These are phyloP conservation scores for Pestalotiopsis sp. DNA, from an alignment of 2,329 filamentous ascomycete genomes.

Conservation along the genomic window DNA sequence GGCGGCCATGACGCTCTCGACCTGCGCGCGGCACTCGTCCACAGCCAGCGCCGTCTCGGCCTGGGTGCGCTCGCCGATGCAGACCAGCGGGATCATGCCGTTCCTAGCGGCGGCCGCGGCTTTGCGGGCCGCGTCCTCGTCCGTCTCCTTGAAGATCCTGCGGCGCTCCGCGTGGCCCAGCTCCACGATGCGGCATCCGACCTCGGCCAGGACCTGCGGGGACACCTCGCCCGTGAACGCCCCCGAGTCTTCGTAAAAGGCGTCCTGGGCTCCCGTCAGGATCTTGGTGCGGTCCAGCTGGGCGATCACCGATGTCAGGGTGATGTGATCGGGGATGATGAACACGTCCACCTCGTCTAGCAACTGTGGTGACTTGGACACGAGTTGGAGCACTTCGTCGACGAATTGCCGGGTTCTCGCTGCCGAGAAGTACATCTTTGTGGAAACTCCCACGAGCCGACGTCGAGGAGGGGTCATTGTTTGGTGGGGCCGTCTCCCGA, in stretches of 20 bases:
- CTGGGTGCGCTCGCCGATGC: conserved; percentile 69
- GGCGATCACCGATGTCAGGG: conserved; percentile 54
- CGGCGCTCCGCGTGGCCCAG: conserved; percentile 80
- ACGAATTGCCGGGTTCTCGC: conserved; percentile 60
- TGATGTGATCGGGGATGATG: conserved; percentile 76
- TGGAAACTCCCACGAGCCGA: conserved; percentile 70
- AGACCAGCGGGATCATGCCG: conserved; percentile 75
- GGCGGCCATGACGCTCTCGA: conserved; percentile 61
- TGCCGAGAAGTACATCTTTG: conserved; percentile 80
- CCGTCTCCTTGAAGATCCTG: conserved; percentile 72
- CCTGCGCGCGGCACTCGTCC: conserved; percentile 64
- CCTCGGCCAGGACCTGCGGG: conserved; percentile 63
- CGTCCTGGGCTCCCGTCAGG: conserved; percentile 74
- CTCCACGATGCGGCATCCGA: conserved; percentile 73
- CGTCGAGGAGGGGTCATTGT: conserved; percentile 37
- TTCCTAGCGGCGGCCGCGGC: conserved; percentile 67
- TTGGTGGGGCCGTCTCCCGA: neutral
- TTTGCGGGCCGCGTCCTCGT: conserved; percentile 66
- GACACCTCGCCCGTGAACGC: conserved; percentile 80
- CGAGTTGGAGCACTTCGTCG: conserved; percentile 44
- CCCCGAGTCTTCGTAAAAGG: conserved; percentile 67
- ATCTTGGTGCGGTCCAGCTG: conserved; percentile 50
- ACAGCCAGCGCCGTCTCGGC: conserved; percentile 58
- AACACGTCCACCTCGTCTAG: conserved; percentile 50
- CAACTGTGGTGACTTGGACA: conserved; percentile 31